Base-by-base conservation (phyloP, 805 yeast genomes). In the Saccharomycopsis javanensis region DNA sequence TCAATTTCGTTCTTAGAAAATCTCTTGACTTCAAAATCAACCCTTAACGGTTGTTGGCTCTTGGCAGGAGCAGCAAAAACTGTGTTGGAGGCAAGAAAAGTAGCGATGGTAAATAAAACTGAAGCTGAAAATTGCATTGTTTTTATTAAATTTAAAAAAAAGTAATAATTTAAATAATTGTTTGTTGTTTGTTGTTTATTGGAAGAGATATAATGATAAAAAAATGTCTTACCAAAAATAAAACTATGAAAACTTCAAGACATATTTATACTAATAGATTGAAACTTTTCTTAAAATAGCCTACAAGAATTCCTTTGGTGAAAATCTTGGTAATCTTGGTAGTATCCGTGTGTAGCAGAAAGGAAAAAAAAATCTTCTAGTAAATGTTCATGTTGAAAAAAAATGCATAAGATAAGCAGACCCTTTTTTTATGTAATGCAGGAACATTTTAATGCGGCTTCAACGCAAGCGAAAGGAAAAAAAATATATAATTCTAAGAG, bases 11-110 rank as follows among this genome's bases (percentile, higher is more conserved):
- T 34, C 16, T 16, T 16, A 45, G 56, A 42, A 37, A 20, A 30
- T 51, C 57, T 57, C n/a, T 46, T 25, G 15, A 59, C 60, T 13
- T 34, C 42, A 51, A 59, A 59, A 20, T 59, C 57, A 33, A 59
- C 28, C 27, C 37, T 50, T n/a, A 53, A 27, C 5, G 60, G 52
- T 16, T 27, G 16, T 16, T 56, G 37, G 34, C 48, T 54, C n/a
- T 54, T 51, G 27, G 51, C 51, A 16, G 57, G 57, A 35, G 42
- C 55, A 35, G 56, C 56, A 31, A 4, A 31, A 27, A 48, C 13
- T 7, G 57, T 23, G 33, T 55, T 25, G 27, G 52, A 20, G 15
- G 52, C 13, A 30, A 51, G 38, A 27, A 33, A 18, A n/a, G 50
- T 31, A 18, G 57, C 50, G 25, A 55, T 35, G 4, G 38, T 15